Evolutionary conservation across 805 yeast species (phyloP).

Genomic region (Kuraishia floccosa): DNA sequence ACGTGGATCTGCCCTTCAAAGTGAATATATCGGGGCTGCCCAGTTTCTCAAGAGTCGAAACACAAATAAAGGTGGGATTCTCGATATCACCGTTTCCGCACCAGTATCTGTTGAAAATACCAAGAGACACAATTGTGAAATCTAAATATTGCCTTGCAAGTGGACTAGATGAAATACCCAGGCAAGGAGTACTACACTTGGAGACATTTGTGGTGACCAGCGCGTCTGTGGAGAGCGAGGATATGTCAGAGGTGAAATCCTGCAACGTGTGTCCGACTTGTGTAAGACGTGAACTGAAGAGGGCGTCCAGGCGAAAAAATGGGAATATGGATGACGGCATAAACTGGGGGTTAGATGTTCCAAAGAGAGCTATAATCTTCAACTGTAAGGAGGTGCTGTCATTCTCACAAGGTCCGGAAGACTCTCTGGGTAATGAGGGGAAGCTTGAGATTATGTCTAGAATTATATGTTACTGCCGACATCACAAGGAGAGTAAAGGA

Average conservation of each 20-base stretch:
- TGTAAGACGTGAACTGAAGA: conserved; percentile 83
- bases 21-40: conserved; percentile 58
- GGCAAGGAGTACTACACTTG: conserved; percentile 46
- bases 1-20: conserved; percentile 29
- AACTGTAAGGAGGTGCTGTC: conserved; percentile 84
- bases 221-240: too few relatives aligned
- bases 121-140: conserved; percentile 80
- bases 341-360: conserved; percentile 66
- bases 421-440: conserved; percentile 12
- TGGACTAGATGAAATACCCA: conserved; percentile 33
- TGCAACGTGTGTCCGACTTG: conserved; percentile 84
- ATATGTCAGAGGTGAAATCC: conserved; percentile 10
- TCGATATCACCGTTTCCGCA: conserved; percentile 67
- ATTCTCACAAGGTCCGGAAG: conserved; percentile 43
- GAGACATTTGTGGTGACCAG: conserved; percentile 69
- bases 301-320: conserved; percentile 86
- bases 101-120: conserved; percentile 64
- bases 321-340: conserved; percentile 64
- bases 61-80: conserved; percentile 77
- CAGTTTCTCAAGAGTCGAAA: conserved; percentile 80
- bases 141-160: conserved; percentile 59
- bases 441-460: conserved; percentile 51
- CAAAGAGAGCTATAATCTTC: conserved; percentile 78
- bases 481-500: conserved; percentile 83
- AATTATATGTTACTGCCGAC: conserved; percentile 92